Evolutionary conservation across 805 yeast species (phyloP), one percentile per base, ranked within the genome.

Genomic region (Ogataea methanolica): DNA sequence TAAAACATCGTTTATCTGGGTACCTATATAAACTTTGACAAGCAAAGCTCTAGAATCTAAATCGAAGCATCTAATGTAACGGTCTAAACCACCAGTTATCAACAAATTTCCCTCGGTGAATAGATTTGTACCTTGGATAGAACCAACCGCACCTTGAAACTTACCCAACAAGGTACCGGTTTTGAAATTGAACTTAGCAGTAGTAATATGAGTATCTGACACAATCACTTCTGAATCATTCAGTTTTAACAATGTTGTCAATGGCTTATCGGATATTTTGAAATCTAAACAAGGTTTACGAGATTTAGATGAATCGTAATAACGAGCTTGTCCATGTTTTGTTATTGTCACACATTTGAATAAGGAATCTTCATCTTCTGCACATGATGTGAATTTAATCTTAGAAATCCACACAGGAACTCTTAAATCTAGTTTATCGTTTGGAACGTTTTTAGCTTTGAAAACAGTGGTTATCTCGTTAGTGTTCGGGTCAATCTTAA

Each of bases 21-120:
- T 78, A 2, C 95, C 96, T 26, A 85, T 59, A 57, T 78, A 92
- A 5, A 88, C 85, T 60, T 89, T 89, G 7, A 81, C 89, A 9
- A 80, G 66, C 42, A 80, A 70, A 39, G 78, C 77, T 44, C 95
- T 74, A 1, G 81, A 67, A 2, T 68, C 68, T 5, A 81, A 61
- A 50, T 89, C 85, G 65, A 78, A 92, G 4, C 87, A 88, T 49
- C 97, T 76, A 26, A 88, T 73, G 58, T 89, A 92, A 58, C 96
- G 75, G 61, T 94, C 99, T 21, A 91, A 74, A 0, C 97, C 96
- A 39, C 96, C 97, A 17, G 88, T 74, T 2, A 82, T 82, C 7
- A 91, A 59, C 29, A 84, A 60, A 9, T 73, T 72, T 5, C 70
- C 67, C 11, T 69, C 65, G 4, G 51, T 46, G 42, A 52, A 58